Evolutionary conservation across 192 early-diverging fungal species (phyloP), one percentile per base, ranked within the genome.

Genomic region (Coemansia sp.): DNA sequence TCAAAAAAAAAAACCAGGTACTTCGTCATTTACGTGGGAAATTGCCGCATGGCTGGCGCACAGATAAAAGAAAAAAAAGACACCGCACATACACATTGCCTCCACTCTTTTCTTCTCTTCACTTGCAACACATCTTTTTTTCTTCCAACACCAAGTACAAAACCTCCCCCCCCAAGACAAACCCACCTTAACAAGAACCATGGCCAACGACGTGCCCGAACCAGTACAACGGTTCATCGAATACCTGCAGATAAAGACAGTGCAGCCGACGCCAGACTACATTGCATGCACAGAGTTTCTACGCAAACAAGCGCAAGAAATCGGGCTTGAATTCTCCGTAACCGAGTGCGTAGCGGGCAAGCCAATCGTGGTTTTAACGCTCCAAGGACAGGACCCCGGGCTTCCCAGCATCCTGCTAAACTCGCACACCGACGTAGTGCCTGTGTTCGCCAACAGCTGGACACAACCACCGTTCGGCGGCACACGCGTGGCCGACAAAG

Each of bases 401-500:
- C 69, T 88, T 57, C 82, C 86, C 52, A 73, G 86, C 38, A 66
- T 96, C 18, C 72, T 93, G 36, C 89, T 94, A 65, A 94, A 94
- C 86, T 89, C 88, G 55, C 94, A 96, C 80, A 90, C 88, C 8
- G 94, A 96, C 72, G 94, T 96, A 0, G 94, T 96, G 29, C 94
- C 94, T n/a, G 92, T 93, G 62, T 91, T 88, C 59, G 78, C 72
- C 18, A 88, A 89, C 45, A 77, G 82, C 71, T 96, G 94, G 94
- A 87, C 77, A 8, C 76, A 88, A 52, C 85, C 86, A 56, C 91
- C 94, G 6, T 94, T 96, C 72, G 89, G 83, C 6, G 94, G 91
- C 10, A 71, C 65, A 36, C 75, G 79, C 0, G 83, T 78, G 32
- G 82, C 77, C 18, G 81, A 87, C 67, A 90, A 90, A 14, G 72